Conservation (phyloP, 1,139 yeast species). For the Blastobotrys petasosporus region DNA sequence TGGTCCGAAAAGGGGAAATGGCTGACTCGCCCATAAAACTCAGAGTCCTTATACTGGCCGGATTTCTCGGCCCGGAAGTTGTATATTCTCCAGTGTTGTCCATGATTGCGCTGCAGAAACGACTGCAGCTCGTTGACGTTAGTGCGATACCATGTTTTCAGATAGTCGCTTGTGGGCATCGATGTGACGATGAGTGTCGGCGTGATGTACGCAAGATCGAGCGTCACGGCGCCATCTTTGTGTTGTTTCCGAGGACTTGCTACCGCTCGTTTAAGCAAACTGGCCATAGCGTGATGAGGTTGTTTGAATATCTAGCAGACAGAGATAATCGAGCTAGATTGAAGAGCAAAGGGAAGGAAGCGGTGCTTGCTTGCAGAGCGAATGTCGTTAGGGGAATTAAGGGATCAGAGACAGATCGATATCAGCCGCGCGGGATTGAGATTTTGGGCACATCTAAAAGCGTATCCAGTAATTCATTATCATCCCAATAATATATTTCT, state of each 20-base stretch:
- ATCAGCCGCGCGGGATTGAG: too few species aligned
- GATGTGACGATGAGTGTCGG: slow-evolving; percentile 62
- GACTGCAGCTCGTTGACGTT: slow-evolving; percentile 46
- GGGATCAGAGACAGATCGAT: not conserved
- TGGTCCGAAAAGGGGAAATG: slow-evolving; percentile 70
- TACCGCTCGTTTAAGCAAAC: slow-evolving; percentile 20
- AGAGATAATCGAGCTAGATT: not conserved
- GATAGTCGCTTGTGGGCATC: slow-evolving; percentile 52
- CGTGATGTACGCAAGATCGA: slow-evolving; percentile 63
- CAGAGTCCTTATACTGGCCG: slow-evolving; percentile 42
- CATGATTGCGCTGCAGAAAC: slow-evolving; percentile 48
- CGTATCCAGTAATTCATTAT: too few species aligned
- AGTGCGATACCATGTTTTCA: slow-evolving; percentile 50
- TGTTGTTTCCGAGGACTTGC: slow-evolving; percentile 25
- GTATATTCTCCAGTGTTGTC: slow-evolving; percentile 62
- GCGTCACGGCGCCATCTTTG: slow-evolving; percentile 20
- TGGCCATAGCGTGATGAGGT: slow-evolving; percentile 15
- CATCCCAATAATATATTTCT: too few species aligned
- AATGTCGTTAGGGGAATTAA: not conserved
- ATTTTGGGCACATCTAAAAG: too few species aligned
- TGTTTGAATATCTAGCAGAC: not conserved
- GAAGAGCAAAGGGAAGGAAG: not conserved
- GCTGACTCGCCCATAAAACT: slow-evolving; percentile 32
- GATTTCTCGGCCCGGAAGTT: slow-evolving; percentile 60
- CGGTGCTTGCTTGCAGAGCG: not conserved